A percentile compares a stretch with the other conserved stretches of the same genome.
Conservation (phyloP, 345 rosid species). For the Pelargonium nanum region DNA sequence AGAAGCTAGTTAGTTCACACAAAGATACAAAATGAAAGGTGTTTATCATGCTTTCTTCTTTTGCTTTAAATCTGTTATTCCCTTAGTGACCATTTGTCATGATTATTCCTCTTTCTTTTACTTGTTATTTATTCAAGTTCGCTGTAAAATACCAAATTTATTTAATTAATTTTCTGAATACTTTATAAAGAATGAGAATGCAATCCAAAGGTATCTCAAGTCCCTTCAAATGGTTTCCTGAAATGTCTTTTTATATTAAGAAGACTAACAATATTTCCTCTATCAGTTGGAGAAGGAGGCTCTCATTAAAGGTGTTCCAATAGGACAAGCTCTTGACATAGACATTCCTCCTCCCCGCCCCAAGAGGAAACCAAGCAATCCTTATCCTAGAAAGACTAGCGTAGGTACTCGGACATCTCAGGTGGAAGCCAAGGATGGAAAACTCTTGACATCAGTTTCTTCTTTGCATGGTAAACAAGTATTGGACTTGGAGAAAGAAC, state of each 20-base stretch:
- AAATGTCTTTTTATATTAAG: neutral
- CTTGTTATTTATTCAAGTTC: no score
- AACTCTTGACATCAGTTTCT: constrained; percentile 33
- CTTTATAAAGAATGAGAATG: neutral
- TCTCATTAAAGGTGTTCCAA: constrained; percentile 60
- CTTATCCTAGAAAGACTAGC: constrained; percentile 81
- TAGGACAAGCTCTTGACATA: constrained; percentile 66
- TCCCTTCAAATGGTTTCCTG: neutral
- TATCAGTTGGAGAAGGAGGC: constrained; percentile 92
- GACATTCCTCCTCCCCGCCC: constrained; percentile 98
- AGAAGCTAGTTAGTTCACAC: no score
- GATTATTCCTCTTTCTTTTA: no score
- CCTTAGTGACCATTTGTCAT: no score
- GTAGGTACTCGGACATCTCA: constrained; percentile 22
- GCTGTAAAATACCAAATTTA: no score
- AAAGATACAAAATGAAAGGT: no score
- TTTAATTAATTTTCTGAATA: no score
- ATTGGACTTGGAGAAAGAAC: constrained; percentile 54
- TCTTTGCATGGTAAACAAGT: constrained; percentile 36
- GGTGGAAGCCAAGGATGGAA: constrained; percentile 40
- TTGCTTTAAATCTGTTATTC: no score
- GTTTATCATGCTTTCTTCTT: no score
- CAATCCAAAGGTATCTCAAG: neutral
- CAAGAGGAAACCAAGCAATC: constrained; percentile 85
- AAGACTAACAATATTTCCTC: neutral